Percentiles rank a stretch among this genome's conserved stretches.
Evolutionary conservation across 441 rosid species (phyloP).

Genomic region (Biscutella laevigata): DNA sequence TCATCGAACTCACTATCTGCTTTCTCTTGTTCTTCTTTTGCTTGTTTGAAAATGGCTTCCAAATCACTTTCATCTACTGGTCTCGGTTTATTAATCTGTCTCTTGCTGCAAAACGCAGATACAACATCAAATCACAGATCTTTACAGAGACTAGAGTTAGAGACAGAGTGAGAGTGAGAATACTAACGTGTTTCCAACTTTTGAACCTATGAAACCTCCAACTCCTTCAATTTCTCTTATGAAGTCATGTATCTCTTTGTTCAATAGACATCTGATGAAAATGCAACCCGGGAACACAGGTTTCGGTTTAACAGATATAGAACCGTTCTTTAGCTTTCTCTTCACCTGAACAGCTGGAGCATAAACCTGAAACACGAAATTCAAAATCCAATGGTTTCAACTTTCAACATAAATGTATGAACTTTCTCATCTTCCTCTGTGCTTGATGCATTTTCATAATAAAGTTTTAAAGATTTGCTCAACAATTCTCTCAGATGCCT

Average conservation of each 20-base stretch:
- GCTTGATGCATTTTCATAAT: too few relatives aligned
- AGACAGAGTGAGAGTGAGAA: not conserved
- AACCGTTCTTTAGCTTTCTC: constrained; percentile 64
- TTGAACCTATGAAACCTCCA: constrained; percentile 74
- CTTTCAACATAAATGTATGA: not conserved
- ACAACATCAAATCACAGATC: constrained; percentile 6
- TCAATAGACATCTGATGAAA: constrained; percentile 60
- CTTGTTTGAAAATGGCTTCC: constrained; percentile 59
- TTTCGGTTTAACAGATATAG: constrained; percentile 44
- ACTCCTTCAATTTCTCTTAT: constrained; percentile 57
- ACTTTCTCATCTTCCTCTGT: too few relatives aligned
- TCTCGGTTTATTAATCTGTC: constrained; percentile 67
- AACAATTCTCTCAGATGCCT: not conserved
- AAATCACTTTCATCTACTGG: constrained; percentile 58
- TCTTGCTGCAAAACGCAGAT: constrained; percentile 36
- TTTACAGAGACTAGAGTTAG: not conserved
- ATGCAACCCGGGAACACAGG: constrained; percentile 68
- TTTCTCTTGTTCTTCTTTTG: constrained; percentile 69
- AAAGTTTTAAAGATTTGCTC: not conserved
- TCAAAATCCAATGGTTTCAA: not conserved
- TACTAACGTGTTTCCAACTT: constrained; percentile 75
- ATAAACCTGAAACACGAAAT: constrained; percentile 45
- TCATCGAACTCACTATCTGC: constrained; percentile 53
- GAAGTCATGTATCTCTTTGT: constrained; percentile 75
- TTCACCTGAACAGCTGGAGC: constrained; percentile 61